Evolutionary conservation across 345 rosid genomes (phyloP), one percentile per base, ranked within the genome.

Genomic region (Syzygium grande): DNA sequence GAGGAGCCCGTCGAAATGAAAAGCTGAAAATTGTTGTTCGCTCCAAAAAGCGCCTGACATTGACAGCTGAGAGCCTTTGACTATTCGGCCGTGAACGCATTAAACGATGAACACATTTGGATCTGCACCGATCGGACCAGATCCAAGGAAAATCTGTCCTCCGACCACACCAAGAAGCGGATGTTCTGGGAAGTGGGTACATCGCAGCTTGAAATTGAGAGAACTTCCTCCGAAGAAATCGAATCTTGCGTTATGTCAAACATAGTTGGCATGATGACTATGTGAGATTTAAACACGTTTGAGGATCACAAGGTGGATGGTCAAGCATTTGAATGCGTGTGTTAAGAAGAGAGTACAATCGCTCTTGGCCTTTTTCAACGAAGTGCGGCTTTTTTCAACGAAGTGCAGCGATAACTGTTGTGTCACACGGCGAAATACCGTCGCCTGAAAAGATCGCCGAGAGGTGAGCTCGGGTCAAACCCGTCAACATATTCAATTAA

Each of bases 401-500:
- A 41, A 41, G 43, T 41, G 43, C 43, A 4, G n/a, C n/a, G 43
- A 54, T 19, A 54, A 54, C 21, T 54, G 3, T 54, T 54, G 58
- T 54, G 58, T 54, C 58, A 2, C 4, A 9, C 4, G 3, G 23
- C 10, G 11, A 7, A 54, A 54, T 54, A 7, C 25, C 9, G 7
- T 54, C 25, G 7, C 9, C 0, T 54, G 10, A 4, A 7, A 54
- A 54, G 4, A 54, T 54, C 0, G 10, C 3, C 10, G 3, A 21
- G 58, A 54, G 58, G 4, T 21, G 25, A 19, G 3, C 58, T 54
- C 23, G 1, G 3, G 0, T 54, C 4, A 19, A 54, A 54, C 9
- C 58, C 23, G 1, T 19, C 9, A 21, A 7, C 56, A 54, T 6
- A 19, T 54, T 7, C 9, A 19, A 1, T 54, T 19, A 54, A 22